These are phyloP conservation scores for Stagonosporopsis tanaceti DNA, from an alignment of 2,329 filamentous ascomycete genomes.

Conservation along the genomic window DNA sequence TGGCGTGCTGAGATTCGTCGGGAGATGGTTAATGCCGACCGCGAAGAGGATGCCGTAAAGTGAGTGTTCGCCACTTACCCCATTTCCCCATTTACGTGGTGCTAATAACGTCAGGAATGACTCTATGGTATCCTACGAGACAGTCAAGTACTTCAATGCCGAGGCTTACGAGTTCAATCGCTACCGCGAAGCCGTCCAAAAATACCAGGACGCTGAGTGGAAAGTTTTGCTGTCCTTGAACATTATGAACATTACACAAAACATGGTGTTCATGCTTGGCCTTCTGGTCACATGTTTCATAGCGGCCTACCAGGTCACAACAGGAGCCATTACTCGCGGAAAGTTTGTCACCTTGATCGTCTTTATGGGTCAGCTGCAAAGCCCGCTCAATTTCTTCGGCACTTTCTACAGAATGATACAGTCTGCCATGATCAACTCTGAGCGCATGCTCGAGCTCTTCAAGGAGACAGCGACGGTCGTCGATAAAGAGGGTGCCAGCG, in stretches of 20 bases:
- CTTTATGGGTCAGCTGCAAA: constrained; percentile 77
- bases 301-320: constrained; percentile 73
- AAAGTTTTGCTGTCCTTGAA: constrained; percentile 65
- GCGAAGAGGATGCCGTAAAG: constrained; percentile 96
- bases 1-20: constrained; percentile 90
- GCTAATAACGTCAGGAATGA: constrained; percentile 70
- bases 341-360: constrained; percentile 75
- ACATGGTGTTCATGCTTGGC: constrained; percentile 69
- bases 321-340: constrained; percentile 67
- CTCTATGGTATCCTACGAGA: constrained; percentile 97
- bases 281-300: constrained; percentile 75
- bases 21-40: constrained; percentile 92
- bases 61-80: constrained; percentile 47
- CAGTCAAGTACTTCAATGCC: constrained; percentile 71
- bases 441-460: constrained; percentile 93
- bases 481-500: constrained; percentile 72
- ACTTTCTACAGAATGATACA: constrained; percentile 97
- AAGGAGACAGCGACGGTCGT: constrained; percentile 93
- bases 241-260: constrained; percentile 68
- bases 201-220: constrained; percentile 66
- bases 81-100: too few species aligned
- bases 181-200: constrained; percentile 64
- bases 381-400: constrained; percentile 78
- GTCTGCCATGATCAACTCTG: constrained; percentile 95
- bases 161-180: constrained; percentile 66